Conservation (phyloP, 2,329 filamentous ascomycete genomes). For the Pseudocercospora musae region DNA sequence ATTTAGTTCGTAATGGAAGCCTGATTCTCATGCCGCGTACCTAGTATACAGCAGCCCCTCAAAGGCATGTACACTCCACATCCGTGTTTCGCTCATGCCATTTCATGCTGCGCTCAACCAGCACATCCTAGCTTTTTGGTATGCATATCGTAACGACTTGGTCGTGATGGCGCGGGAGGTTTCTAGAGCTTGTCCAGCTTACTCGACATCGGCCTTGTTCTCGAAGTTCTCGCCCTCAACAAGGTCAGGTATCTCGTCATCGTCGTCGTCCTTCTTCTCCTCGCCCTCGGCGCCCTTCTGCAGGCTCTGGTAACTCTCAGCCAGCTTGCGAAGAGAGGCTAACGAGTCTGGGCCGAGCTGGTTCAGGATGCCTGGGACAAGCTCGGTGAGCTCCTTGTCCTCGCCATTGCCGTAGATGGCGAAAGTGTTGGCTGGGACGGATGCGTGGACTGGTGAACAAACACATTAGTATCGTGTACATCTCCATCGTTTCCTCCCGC, state of each 20-base stretch:
- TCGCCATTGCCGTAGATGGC: conserved; percentile 98
- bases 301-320: conserved; percentile 99
- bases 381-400: conserved; percentile 99
- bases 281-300: conserved; percentile 87
- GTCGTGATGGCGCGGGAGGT: neutral
- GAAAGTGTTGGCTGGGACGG: conserved; percentile 97
- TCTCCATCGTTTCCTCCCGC: neutral
- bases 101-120: neutral
- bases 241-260: conserved; percentile 91
- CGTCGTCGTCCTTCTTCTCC: conserved; percentile 66
- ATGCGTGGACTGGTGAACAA: conserved; percentile 73
- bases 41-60: conserved; percentile 24
- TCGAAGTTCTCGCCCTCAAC: conserved; percentile 98
- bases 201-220: conserved; percentile 76
- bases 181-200: conserved; percentile 36
- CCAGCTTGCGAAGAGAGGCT: conserved; percentile 94
- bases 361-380: conserved; percentile 98
- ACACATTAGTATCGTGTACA: neutral
- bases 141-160: conserved; percentile 4
- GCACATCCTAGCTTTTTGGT: conserved; percentile 1
- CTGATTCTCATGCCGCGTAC: conserved; percentile 18
- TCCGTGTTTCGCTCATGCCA: neutral
- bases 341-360: conserved; percentile 98
- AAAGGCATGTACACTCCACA: conserved; percentile 19
- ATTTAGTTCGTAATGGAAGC: conserved; percentile 3